Evolutionary conservation across 805 yeast species (phyloP).

Genomic region (Brettanomyces naardenensis): DNA sequence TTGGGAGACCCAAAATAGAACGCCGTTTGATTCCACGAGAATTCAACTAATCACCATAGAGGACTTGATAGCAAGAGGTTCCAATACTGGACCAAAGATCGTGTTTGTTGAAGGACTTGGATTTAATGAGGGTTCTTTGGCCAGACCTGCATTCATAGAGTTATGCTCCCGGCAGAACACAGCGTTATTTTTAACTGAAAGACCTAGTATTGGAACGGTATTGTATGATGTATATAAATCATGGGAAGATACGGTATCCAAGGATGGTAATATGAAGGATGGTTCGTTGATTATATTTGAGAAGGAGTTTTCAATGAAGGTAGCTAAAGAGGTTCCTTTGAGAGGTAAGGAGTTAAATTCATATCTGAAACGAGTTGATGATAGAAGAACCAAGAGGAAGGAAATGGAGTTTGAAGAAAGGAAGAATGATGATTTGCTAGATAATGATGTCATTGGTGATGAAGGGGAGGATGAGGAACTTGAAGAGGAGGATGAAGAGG

Average conservation of each 20-base stretch:
- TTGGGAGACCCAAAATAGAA: slow-evolving; percentile 68
- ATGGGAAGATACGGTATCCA: slow-evolving; percentile 41
- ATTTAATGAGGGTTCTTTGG: slow-evolving; percentile 53
- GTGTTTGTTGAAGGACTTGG: slow-evolving; percentile 70
- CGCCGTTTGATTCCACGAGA: slow-evolving; percentile 65
- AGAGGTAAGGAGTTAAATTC: slow-evolving; percentile 40
- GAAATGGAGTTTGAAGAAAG: slow-evolving; percentile 25
- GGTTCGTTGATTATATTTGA: slow-evolving; percentile 53
- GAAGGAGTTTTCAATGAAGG: slow-evolving; percentile 28
- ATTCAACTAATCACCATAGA: slow-evolving; percentile 50
- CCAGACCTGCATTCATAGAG: slow-evolving; percentile 42
- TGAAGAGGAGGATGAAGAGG: slow-evolving; percentile 11
- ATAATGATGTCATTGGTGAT: slow-evolving; percentile 25
- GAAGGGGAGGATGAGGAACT: slow-evolving; percentile 21
- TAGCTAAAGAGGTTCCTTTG: slow-evolving; percentile 40
- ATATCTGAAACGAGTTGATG: slow-evolving; percentile 39
- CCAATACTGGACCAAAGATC: slow-evolving; percentile 61
- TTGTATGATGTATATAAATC: slow-evolving; percentile 41
- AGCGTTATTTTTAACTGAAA: slow-evolving; percentile 70
- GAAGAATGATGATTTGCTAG: slow-evolving; percentile 25
- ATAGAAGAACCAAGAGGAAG: slow-evolving; percentile 33
- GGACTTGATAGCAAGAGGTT: slow-evolving; percentile 42
- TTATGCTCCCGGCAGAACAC: slow-evolving; percentile 60
- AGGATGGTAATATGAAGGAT: slow-evolving; percentile 38
- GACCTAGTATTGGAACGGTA: slow-evolving; percentile 38